Percentiles rank a stretch among this genome's conserved stretches.
phyloP scores from a whole-genome alignment of 176 grass and related monocot species.

The Thalia dealbata region DNA sequence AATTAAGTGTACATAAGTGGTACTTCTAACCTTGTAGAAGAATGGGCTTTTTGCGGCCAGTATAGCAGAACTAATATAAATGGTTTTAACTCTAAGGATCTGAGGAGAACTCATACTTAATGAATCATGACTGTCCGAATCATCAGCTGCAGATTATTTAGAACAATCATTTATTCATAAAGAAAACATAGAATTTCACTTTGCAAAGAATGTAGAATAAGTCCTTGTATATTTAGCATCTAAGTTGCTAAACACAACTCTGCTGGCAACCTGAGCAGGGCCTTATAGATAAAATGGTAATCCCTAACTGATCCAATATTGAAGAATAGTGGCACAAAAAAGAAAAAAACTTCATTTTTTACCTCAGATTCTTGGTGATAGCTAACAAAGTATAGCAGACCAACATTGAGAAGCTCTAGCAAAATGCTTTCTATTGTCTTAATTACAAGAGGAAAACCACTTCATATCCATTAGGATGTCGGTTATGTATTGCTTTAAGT shows the following conservation, averaged over 20 bases:
- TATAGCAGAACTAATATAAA: conserved; percentile 89
- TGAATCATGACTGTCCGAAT: conserved; percentile 48
- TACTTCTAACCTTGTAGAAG: conserved; percentile 74
- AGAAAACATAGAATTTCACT: background rate
- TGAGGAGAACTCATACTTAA: conserved; percentile 30
- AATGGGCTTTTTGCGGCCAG: conserved; percentile 95
- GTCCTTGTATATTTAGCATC: no score
- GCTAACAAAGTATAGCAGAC: no score
- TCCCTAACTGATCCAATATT: no score
- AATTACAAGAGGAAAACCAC: background rate
- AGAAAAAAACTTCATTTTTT: no score
- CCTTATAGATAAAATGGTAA: no score
- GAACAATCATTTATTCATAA: conserved; percentile 1
- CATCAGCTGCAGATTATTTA: conserved; percentile 34
- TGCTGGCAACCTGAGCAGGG: no score
- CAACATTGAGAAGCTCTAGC: no score
- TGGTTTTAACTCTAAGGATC: conserved; percentile 48
- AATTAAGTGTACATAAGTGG: conserved; percentile 1
- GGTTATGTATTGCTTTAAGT: background rate
- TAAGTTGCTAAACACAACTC: no score
- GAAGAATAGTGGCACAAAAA: no score
- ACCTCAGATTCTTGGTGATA: no score
- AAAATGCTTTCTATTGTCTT: no score
- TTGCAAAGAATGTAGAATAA: no score
- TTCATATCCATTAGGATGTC: background rate